Evolutionary conservation across 2,329 filamentous ascomycete genomes (phyloP).

Genomic region (Apiospora pterosperma): DNA sequence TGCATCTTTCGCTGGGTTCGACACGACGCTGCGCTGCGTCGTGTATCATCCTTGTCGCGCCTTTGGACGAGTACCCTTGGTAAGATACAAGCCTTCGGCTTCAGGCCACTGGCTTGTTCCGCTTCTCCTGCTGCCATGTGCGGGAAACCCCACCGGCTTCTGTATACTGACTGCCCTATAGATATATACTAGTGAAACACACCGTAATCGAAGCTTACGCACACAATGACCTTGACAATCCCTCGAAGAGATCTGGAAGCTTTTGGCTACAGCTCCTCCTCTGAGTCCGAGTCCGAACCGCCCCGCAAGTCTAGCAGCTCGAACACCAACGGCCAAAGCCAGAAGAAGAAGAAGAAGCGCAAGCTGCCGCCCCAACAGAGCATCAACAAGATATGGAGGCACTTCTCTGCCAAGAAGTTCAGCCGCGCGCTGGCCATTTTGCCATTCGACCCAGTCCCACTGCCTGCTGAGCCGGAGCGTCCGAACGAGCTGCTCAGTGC

Average conservation of each 20-base stretch:
- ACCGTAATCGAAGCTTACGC: not conserved
- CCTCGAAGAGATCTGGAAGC: constrained; percentile 21
- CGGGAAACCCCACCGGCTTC: not conserved
- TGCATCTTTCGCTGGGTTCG: not conserved
- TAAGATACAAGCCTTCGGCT: not conserved
- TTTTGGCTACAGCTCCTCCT: constrained; percentile 47
- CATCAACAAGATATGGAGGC: constrained; percentile 66
- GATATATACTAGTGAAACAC: not conserved
- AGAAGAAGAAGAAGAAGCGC: constrained; percentile 57
- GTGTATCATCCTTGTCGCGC: not conserved
- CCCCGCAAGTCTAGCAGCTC: constrained; percentile 29
- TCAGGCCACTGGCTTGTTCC: not conserved
- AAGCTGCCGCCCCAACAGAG: constrained; percentile 59
- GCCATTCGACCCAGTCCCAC: constrained; percentile 58
- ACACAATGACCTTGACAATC: constrained; percentile 1
- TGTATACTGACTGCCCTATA: not conserved
- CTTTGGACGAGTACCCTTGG: not conserved
- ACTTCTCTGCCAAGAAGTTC: constrained; percentile 57
- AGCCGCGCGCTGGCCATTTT: constrained; percentile 63
- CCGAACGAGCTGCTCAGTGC: constrained; percentile 58
- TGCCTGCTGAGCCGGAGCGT: constrained; percentile 45
- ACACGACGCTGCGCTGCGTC: not conserved
- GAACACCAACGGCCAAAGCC: constrained; percentile 30
- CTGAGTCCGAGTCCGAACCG: constrained; percentile 42
- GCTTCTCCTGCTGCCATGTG: not conserved